phyloP scores from a whole-genome alignment of 352 stramenopile genomes.

The Phytopythium aichiense region DNA sequence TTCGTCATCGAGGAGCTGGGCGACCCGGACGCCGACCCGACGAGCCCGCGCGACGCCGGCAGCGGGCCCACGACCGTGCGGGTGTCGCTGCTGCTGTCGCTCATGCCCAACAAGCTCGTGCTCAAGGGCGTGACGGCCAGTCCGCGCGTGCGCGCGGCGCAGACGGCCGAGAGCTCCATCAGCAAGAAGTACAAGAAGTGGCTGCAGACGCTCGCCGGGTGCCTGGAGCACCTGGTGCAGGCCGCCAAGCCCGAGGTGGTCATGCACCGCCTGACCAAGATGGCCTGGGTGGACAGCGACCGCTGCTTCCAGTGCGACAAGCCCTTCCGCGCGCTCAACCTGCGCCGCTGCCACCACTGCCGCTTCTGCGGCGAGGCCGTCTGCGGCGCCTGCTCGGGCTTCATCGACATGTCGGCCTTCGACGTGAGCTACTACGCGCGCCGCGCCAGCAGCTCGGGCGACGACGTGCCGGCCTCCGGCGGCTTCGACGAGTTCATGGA shows the following conservation, averaged over 20 bases:
- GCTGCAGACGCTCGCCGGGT: constrained; percentile 36
- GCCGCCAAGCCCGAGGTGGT: constrained; percentile 21
- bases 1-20: constrained; percentile 39
- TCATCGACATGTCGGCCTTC: constrained; percentile 37
- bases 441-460: not conserved
- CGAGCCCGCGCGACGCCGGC: constrained; percentile 1
- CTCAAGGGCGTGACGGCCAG: constrained; percentile 32
- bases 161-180: constrained; percentile 20
- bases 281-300: constrained; percentile 49
- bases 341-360: constrained; percentile 64
- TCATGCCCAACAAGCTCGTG: constrained; percentile 42
- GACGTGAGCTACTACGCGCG: constrained; percentile 20
- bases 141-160: constrained; percentile 22
- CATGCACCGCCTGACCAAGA: constrained; percentile 26
- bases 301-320: constrained; percentile 56
- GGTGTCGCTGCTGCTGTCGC: constrained; percentile 50
- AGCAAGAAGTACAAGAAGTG: constrained; percentile 56
- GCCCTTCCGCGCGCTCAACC: constrained; percentile 61
- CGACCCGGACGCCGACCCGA: constrained; percentile 17
- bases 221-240: constrained; percentile 32
- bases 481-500: constrained; percentile 15
- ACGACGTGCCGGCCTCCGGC: not conserved
- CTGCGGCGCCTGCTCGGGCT: constrained; percentile 56
- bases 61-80: constrained; percentile 25
- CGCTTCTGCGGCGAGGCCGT: constrained; percentile 66